Conservation (phyloP, 179 eudicot genomes). For the Carnegiea gigantea region DNA sequence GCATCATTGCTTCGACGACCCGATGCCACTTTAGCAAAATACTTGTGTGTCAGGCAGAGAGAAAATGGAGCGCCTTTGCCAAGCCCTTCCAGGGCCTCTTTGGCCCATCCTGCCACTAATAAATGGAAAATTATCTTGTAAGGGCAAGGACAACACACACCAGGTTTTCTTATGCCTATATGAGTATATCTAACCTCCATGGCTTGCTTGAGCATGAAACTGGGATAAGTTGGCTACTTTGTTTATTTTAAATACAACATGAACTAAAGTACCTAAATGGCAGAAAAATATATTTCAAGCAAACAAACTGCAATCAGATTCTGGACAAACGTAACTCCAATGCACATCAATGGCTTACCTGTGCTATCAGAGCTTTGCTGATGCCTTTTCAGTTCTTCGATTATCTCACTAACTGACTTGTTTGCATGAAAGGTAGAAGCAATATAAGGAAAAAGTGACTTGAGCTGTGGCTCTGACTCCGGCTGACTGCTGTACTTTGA, state of each 20-base stretch:
- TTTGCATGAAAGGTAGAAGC: slow-evolving; percentile 65
- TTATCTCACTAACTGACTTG: slow-evolving; percentile 58
- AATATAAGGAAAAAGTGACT: slow-evolving; percentile 70
- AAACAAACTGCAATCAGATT: not conserved
- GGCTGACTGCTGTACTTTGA: slow-evolving; percentile 63
- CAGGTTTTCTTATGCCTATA: not conserved
- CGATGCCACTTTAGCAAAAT: slow-evolving; percentile 82
- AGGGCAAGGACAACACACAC: not conserved
- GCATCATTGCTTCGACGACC: slow-evolving; percentile 49
- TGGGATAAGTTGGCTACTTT: not conserved
- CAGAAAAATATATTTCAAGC: not conserved
- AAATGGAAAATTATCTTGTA: not conserved
- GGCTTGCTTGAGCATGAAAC: not conserved
- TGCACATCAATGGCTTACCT: slow-evolving; percentile 37
- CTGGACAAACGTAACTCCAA: not conserved
- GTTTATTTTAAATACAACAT: not conserved
- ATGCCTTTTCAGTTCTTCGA: slow-evolving; percentile 61
- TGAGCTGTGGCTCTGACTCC: slow-evolving; percentile 73
- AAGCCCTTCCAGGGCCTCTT: slow-evolving; percentile 75
- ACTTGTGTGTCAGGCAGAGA: slow-evolving; percentile 61
- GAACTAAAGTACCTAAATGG: not conserved
- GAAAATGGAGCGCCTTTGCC: slow-evolving; percentile 89
- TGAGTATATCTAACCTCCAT: not conserved
- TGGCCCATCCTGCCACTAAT: slow-evolving; percentile 89
- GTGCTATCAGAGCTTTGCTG: slow-evolving; percentile 64